phyloP scores from a whole-genome alignment of 139 green algal genomes.

The Raphidocelis subcapitata region DNA sequence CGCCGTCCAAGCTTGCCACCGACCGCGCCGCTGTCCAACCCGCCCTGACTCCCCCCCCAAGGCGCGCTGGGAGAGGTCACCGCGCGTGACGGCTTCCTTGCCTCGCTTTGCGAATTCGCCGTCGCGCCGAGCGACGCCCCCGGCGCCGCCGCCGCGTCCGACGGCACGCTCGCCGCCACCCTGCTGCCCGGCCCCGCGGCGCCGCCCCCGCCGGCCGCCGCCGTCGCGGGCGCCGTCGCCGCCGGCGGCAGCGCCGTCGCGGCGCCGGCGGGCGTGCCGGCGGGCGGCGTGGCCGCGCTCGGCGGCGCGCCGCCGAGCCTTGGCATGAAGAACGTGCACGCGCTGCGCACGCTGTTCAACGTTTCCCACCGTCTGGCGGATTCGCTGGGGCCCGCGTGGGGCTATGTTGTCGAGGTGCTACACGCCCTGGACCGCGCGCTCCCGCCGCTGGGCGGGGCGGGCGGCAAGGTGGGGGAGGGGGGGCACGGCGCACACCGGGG shows the following conservation, averaged over 20 bases:
- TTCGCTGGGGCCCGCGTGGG: constrained; percentile 33
- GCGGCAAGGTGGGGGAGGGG: constrained; percentile 11
- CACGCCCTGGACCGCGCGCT: constrained; percentile 10
- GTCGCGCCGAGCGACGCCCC: constrained; percentile 27
- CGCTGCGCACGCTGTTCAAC: constrained; percentile 84
- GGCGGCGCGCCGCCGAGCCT: too few relatives aligned
- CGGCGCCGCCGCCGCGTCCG: not conserved
- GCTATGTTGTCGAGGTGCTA: constrained; percentile 36
- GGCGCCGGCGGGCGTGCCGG: too few relatives aligned
- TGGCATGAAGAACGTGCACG: constrained; percentile 72
- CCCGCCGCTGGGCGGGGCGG: not conserved
- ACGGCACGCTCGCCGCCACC: constrained; percentile 6
- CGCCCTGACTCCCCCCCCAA: not conserved
- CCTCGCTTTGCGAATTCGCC: constrained; percentile 71
- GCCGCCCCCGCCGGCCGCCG: not conserved
- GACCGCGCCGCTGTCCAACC: too few relatives aligned
- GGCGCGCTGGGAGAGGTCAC: constrained; percentile 61
- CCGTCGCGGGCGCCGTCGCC: too few relatives aligned
- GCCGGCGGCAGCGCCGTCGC: too few relatives aligned
- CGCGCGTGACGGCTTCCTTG: constrained; percentile 71
- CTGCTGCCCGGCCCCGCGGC: not conserved
- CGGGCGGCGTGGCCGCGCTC: too few relatives aligned
- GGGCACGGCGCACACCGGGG: too few relatives aligned
- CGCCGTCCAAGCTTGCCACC: too few relatives aligned
- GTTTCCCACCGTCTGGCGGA: constrained; percentile 30